Evolutionary conservation across 257 asterid genomes (phyloP), one percentile per base, ranked within the genome.

Genomic region (Gentiana macrophylla): DNA sequence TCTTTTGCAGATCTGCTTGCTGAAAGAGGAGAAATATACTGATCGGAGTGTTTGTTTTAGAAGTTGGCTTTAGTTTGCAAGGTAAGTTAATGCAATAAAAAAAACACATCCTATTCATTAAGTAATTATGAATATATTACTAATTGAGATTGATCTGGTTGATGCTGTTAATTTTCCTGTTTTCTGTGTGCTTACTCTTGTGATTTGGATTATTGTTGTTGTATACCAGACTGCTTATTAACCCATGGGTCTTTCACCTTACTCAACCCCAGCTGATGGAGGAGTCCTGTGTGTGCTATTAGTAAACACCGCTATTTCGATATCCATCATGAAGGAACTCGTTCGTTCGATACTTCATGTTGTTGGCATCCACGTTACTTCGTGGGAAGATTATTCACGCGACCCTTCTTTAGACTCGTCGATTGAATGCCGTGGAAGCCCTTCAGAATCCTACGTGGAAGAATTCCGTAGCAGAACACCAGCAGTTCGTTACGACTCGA

Each of bases 251-350:
- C 84, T 89, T 34, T 84, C 94, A 3, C 79, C 92, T 37, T 90
- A 90, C 60, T 84, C 90, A 3, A 60, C 83, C 62, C 94, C 96
- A 53, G 80, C 94, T 1, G 97, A 89, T 49, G 94, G 86, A 0
- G 97, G 97, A 33, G 86, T 86, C 32, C 84, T 89, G 55, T 90
- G 90, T 46, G 78, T 90, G 54, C 82, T 90, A 49, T 77, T 90
- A 36, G 89, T 86, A 10, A 84, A 90, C 75, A 84, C 97, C 1
- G 97, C 86, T 33, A 86, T 80, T 9, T 89, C 97, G 52, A 83
- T 89, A 62, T 81, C 94, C 38, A 81, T 81, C 44, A 67, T 83
- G 69, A 89, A 89, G 76, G 94, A 83, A 61, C 64, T 83, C 37
- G 70, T 86, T 48, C 83, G 88, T 41, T 90, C 94, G 0, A 62